phyloP scores from a whole-genome alignment of 139 green algal species.

The Desmodesmus armatus region DNA sequence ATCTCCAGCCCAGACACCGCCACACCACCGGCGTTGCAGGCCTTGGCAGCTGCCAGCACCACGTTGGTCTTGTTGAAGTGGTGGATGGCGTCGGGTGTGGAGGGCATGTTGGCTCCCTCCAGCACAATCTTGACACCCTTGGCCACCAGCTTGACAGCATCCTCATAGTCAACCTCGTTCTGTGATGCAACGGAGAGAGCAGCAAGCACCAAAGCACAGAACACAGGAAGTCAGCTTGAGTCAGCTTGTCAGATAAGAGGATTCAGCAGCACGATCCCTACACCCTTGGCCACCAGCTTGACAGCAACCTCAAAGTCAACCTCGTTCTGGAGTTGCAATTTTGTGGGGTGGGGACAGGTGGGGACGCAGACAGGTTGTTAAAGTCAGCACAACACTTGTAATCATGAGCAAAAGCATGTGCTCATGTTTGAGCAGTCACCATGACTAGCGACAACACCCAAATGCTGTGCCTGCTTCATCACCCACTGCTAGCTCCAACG shows the following conservation, averaged over 20 bases:
- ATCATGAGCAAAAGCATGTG: no score
- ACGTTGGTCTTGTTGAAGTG: slow-evolving; percentile 66
- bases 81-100: slow-evolving; percentile 69
- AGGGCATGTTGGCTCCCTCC: slow-evolving; percentile 93
- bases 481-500: no score
- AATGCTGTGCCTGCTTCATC: no score
- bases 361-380: no score
- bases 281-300: slow-evolving; percentile 63
- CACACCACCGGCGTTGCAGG: slow-evolving; percentile 76
- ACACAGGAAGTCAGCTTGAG: no score
- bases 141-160: slow-evolving; percentile 70
- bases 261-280: no score
- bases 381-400: no score
- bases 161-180: slow-evolving; percentile 71
- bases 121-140: slow-evolving; percentile 74
- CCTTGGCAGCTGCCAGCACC: slow-evolving; percentile 77
- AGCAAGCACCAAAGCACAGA: no score
- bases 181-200: slow-evolving; percentile 46
- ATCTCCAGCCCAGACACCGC: slow-evolving; percentile 89
- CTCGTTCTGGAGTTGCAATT: background rate
- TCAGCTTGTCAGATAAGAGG: no score
- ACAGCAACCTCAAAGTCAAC: slow-evolving; percentile 58
- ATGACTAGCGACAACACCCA: no score
- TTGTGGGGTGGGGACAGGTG: no score
- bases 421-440: no score